Evolutionary conservation across 148 eudicot genomes (phyloP), one percentile per base, ranked within the genome.

Genomic region (Pouteria glomerata): DNA sequence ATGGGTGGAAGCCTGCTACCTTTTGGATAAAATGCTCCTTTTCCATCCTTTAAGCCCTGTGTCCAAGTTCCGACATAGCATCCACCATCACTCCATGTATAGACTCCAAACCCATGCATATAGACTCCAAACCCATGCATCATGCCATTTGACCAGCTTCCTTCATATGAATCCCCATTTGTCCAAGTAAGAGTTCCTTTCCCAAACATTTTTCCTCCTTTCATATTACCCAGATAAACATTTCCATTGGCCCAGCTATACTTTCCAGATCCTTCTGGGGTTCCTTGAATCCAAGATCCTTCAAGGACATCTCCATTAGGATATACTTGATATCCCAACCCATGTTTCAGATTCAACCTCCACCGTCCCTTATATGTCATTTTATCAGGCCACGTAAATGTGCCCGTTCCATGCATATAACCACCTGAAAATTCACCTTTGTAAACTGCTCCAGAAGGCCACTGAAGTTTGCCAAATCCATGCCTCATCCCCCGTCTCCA

Each of bases 21-120:
- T 57, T 74, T 86, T 3, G 99, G 99, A 78, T 91, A 91, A 68
- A 89, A 95, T 8, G 91, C 78, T 67, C 99, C 99, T 79, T 95
- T 89, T 57, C 99, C 99, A 44, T 95, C 99, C 77, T 95, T 95
- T 62, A 95, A 79, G 21, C 99, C 96, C n/a, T 86, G 77, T 0
- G 99, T 95, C 99, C 99, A 95, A 51, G 90, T 95, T 59, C 99
- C 99, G 35, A 95, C 87, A 82, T 91, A 95, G 81, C 85, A 86
- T 37, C 96, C 89, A 39, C 97, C 97, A 79, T 89, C 93, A 44
- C 64, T 80, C 99, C 99, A 95, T 29, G 96, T 89, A 70, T 89
- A 95, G 34, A 90, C 90, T 56, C 97, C 99, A 74, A 95, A 84
- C 0, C 99, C 99, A 77, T 95, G 90, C 88, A 95, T 95, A 70